phyloP scores from a whole-genome alignment of 1,284 basidiomycete species.

The Exobasidium cylindrosporum region DNA sequence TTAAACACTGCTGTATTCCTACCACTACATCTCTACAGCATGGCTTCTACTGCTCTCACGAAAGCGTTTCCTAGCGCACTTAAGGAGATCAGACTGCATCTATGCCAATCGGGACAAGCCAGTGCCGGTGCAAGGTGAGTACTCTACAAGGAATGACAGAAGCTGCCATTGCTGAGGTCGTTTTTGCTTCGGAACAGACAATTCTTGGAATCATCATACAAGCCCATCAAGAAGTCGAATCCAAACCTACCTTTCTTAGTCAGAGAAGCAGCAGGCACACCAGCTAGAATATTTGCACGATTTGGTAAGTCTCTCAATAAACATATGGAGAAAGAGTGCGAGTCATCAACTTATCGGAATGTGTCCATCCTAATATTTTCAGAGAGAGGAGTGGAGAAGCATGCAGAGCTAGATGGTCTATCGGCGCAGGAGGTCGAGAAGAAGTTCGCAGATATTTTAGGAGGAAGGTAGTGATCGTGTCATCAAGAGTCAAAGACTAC shows the following conservation, averaged over 20 bases:
- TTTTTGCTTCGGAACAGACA: constrained; percentile 29
- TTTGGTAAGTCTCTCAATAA: constrained; percentile 55
- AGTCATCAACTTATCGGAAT: too few species aligned
- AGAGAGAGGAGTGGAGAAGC: constrained; percentile 52
- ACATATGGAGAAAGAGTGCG: too few species aligned
- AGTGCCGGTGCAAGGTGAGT: constrained; percentile 52
- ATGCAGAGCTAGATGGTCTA: constrained; percentile 46
- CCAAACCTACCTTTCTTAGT: constrained; percentile 52
- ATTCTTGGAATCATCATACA: constrained; percentile 50
- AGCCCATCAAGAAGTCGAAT: constrained; percentile 50
- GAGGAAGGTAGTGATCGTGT: constrained; percentile 10
- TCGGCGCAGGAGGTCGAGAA: constrained; percentile 48
- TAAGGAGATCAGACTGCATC: constrained; percentile 52
- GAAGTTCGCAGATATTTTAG: constrained; percentile 44
- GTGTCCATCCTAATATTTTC: background rate
- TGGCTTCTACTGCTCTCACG: constrained; percentile 45
- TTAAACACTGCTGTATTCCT: too few species aligned
- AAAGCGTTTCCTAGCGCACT: constrained; percentile 45
- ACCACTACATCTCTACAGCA: constrained; percentile 13
- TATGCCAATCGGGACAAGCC: constrained; percentile 49
- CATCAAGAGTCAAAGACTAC: too few species aligned
- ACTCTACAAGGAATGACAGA: background rate
- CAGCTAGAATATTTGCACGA: constrained; percentile 49
- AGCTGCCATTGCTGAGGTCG: background rate
- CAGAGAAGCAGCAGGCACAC: constrained; percentile 48